phyloP scores from a whole-genome alignment of 139 green algal species.

The Asterochloris erici region DNA sequence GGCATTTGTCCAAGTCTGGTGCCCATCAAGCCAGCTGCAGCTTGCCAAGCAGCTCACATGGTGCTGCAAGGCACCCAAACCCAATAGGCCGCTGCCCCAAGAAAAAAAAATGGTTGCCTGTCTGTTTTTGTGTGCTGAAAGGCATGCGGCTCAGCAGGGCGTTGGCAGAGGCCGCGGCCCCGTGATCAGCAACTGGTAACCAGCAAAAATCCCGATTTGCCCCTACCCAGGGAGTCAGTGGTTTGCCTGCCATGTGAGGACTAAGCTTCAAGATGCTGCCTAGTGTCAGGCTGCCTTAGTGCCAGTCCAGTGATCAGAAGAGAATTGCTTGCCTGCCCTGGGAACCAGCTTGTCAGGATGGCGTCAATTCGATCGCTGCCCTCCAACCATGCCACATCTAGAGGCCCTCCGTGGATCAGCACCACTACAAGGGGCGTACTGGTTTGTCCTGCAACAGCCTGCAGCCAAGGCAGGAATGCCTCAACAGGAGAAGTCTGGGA shows the following conservation, averaged over 20 bases:
- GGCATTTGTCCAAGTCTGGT: too few relatives aligned
- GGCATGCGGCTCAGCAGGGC: background rate
- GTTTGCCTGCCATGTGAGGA: background rate
- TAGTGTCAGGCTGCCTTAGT: background rate
- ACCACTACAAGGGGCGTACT: constrained; percentile 26
- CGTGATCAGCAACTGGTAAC: background rate
- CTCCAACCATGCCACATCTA: constrained; percentile 34
- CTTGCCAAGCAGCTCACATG: too few relatives aligned
- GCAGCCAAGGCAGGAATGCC: background rate
- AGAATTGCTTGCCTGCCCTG: constrained; percentile 22
- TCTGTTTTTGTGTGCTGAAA: background rate
- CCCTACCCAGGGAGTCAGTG: background rate
- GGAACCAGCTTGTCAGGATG: constrained; percentile 37
- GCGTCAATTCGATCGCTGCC: constrained; percentile 11
- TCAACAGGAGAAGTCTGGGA: background rate
- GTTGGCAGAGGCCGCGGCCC: background rate
- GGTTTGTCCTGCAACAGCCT: constrained; percentile 22
- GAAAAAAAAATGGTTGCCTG: too few relatives aligned
- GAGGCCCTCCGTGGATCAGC: constrained; percentile 34
- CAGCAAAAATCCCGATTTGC: background rate
- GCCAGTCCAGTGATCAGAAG: background rate
- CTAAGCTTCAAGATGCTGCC: background rate
- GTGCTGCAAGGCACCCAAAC: too few relatives aligned
- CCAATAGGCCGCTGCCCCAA: too few relatives aligned
- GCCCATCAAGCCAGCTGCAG: too few relatives aligned